These are phyloP conservation scores for Populus deltoides DNA, from an alignment of 345 rosid genomes.

Conservation along the genomic window DNA sequence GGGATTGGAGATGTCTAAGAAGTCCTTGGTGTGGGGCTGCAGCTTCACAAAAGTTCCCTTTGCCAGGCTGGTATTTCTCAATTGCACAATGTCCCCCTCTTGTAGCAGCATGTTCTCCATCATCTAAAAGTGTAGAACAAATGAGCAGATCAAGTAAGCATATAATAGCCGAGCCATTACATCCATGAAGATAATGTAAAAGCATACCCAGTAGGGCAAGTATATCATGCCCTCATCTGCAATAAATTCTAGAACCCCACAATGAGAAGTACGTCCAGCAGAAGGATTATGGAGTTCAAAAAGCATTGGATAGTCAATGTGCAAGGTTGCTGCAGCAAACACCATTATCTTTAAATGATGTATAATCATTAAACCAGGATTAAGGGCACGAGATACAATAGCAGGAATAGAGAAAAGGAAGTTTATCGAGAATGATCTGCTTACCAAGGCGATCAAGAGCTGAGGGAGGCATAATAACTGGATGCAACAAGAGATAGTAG, in stretches of 20 bases:
- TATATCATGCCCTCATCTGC: conserved; percentile 64
- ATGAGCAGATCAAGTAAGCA: background rate
- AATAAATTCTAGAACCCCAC: conserved; percentile 63
- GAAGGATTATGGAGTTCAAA: conserved; percentile 48
- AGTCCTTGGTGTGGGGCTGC: conserved; percentile 63
- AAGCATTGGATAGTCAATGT: conserved; percentile 63
- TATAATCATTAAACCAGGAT: background rate
- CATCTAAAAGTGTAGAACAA: conserved; percentile 38
- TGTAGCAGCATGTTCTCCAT: conserved; percentile 66
- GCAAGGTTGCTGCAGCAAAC: conserved; percentile 45
- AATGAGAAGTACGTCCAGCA: conserved; percentile 43
- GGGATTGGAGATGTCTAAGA: conserved; percentile 64
- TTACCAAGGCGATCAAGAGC: conserved; percentile 71
- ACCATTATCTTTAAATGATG: background rate
- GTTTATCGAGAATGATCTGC: background rate
- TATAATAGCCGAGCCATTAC: background rate
- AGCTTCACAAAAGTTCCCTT: conserved; percentile 64
- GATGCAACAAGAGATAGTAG: conserved; percentile 15
- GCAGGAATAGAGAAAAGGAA: background rate
- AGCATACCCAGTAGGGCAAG: conserved; percentile 66
- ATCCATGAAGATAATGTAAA: background rate
- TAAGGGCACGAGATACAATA: no score
- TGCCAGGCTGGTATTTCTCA: conserved; percentile 45
- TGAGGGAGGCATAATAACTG: conserved; percentile 73
- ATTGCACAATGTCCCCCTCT: conserved; percentile 55